Conservation (phyloP, 2,329 filamentous ascomycete genomes). For the Endocalyx cinctus region DNA sequence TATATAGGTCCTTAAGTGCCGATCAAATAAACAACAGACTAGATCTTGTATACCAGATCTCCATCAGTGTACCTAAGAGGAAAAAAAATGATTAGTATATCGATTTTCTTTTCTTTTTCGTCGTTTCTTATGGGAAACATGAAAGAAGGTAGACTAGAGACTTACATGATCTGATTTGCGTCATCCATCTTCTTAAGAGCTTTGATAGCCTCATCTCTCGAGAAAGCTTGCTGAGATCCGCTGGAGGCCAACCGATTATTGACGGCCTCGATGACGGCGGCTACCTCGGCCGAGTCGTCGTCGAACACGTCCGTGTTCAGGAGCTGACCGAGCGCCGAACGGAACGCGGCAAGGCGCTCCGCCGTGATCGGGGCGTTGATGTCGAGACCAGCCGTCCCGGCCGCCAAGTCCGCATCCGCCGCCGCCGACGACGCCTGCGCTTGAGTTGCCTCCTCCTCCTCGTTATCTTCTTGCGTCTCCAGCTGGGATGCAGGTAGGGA, state of each 20-base stretch:
- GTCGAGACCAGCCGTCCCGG: constrained; percentile 32
- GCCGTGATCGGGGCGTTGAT: constrained; percentile 48
- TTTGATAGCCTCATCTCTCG: constrained; percentile 65
- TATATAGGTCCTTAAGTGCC: too few relatives aligned
- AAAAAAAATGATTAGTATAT: constrained; percentile 1
- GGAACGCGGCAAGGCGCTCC: constrained; percentile 69
- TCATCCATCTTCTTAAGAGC: constrained; percentile 78
- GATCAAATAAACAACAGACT: too few relatives aligned
- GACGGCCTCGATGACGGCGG: constrained; percentile 70
- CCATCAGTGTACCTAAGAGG: constrained; percentile 51
- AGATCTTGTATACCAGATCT: constrained; percentile 68
- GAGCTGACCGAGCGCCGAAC: constrained; percentile 74
- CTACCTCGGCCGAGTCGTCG: constrained; percentile 76
- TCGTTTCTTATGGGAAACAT: neutral
- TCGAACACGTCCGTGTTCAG: constrained; percentile 80
- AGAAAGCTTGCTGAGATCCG: constrained; percentile 58
- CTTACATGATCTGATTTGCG: constrained; percentile 88
- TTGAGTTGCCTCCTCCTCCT: constrained; percentile 33
- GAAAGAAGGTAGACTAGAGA: constrained; percentile 20
- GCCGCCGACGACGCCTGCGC: too few relatives aligned
- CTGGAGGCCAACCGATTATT: constrained; percentile 61
- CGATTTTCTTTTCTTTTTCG: too few relatives aligned
- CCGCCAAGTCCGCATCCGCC: constrained; percentile 34
- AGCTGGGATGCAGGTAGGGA: constrained; percentile 74
- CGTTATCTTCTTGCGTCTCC: constrained; percentile 38